phyloP scores from a whole-genome alignment of 2,329 filamentous ascomycete genomes.

The Fusarium metavorans region DNA sequence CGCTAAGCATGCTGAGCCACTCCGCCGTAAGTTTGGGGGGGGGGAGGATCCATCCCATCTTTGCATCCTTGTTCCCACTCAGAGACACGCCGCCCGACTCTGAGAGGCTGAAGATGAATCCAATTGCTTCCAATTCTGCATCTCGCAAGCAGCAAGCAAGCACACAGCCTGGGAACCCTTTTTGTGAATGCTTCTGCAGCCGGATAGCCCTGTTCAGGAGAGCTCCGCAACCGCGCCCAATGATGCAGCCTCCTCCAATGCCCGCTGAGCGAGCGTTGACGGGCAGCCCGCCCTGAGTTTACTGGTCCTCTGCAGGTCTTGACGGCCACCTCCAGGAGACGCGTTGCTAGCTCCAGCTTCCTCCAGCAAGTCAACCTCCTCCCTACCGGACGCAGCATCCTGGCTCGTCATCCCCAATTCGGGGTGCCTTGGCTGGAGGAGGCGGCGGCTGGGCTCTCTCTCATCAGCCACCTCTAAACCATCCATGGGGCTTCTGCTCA shows the following conservation, averaged over 20 bases:
- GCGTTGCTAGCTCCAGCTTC: conserved; percentile 11
- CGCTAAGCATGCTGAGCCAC: conserved; percentile 49
- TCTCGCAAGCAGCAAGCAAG: conserved; percentile 7
- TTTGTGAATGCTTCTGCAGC: not conserved
- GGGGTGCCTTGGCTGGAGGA: conserved; percentile 22
- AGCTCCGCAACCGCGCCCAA: not conserved
- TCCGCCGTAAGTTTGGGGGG: conserved; percentile 43
- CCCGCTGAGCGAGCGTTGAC: conserved; percentile 26
- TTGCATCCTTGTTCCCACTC: conserved; percentile 33
- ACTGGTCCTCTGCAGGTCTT: conserved; percentile 17
- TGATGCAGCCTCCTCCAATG: conserved; percentile 3
- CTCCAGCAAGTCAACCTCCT: conserved; percentile 6
- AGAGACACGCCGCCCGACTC: conserved; percentile 22
- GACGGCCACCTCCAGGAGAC: conserved; percentile 13
- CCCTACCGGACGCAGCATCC: conserved; percentile 7
- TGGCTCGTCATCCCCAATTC: conserved; percentile 27
- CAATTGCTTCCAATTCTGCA: conserved; percentile 5
- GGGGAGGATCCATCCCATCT: conserved; percentile 42
- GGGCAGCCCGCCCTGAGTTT: conserved; percentile 29
- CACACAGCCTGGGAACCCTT: conserved; percentile 5
- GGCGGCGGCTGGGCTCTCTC: conserved; percentile 11
- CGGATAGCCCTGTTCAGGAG: not conserved
- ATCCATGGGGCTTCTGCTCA: conserved; percentile 14
- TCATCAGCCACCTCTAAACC: conserved; percentile 29
- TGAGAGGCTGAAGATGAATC: conserved; percentile 24